These are phyloP conservation scores for Fusarium sp. DNA, from an alignment of 2,329 filamentous ascomycete species.

Conservation along the genomic window DNA sequence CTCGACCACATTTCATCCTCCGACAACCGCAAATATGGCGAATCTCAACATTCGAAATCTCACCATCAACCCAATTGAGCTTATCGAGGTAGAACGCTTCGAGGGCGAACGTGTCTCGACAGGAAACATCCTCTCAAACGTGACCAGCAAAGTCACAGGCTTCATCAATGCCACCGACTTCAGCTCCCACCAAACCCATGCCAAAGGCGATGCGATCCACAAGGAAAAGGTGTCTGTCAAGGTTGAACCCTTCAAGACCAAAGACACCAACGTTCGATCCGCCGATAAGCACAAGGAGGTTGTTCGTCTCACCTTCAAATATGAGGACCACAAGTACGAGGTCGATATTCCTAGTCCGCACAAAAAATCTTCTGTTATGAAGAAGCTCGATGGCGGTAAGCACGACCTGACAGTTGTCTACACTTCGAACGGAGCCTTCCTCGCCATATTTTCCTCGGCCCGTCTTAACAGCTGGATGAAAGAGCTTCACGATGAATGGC, in stretches of 20 bases:
- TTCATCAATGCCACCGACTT: constrained; percentile 58
- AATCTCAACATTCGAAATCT: constrained; percentile 84
- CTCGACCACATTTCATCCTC: not conserved
- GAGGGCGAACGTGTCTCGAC: constrained; percentile 60
- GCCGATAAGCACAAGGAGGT: constrained; percentile 73
- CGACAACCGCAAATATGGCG: constrained; percentile 53
- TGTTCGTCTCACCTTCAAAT: constrained; percentile 80
- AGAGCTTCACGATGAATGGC: constrained; percentile 75
- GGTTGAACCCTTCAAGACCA: constrained; percentile 76
- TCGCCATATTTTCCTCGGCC: constrained; percentile 77
- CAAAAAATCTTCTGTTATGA: constrained; percentile 70
- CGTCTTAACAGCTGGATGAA: constrained; percentile 84
- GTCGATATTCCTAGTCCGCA: constrained; percentile 77
- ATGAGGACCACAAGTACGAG: constrained; percentile 68
- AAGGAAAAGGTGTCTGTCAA: constrained; percentile 72
- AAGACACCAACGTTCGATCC: constrained; percentile 66
- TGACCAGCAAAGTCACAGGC: constrained; percentile 57
- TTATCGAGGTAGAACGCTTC: constrained; percentile 81
- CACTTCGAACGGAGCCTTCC: constrained; percentile 64
- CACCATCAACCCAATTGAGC: constrained; percentile 77
- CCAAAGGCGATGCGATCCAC: constrained; percentile 71
- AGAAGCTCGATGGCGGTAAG: constrained; percentile 62
- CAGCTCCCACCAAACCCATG: constrained; percentile 45
- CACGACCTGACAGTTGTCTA: constrained; percentile 76
- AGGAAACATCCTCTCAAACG: constrained; percentile 58